phyloP scores from a whole-genome alignment of 2,329 filamentous ascomycete species.

The Fusarium decemcellulare region DNA sequence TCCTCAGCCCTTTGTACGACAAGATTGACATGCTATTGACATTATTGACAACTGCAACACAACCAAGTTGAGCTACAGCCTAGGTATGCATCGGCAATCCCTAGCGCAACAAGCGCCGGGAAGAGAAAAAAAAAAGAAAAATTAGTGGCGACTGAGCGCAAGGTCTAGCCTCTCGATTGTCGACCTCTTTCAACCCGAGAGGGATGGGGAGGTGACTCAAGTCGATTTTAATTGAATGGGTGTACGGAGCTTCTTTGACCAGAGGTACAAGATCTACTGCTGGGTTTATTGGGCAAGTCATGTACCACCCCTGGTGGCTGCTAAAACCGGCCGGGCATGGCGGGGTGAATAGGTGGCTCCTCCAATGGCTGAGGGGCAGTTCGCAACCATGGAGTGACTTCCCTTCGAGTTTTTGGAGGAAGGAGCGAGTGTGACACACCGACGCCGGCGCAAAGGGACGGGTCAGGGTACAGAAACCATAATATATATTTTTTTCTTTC shows the following conservation, averaged over 20 bases:
- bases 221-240: not conserved
- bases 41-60: not conserved
- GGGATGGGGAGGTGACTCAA: not conserved
- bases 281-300: slow-evolving; percentile 5
- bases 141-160: not conserved
- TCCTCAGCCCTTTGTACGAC: slow-evolving; percentile 20
- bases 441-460: slow-evolving; percentile 46
- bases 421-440: slow-evolving; percentile 40
- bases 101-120: not conserved
- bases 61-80: too few species aligned
- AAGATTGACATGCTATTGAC: slow-evolving; percentile 2
- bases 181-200: not conserved
- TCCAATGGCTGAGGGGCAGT: slow-evolving; percentile 44
- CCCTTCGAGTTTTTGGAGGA: slow-evolving; percentile 10
- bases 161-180: not conserved
- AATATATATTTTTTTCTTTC: slow-evolving; percentile 17
- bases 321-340: slow-evolving; percentile 30
- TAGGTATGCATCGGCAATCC: not conserved
- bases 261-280: slow-evolving; percentile 27
- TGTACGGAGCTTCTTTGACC: slow-evolving; percentile 7
- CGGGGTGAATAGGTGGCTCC: slow-evolving; percentile 21
- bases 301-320: slow-evolving; percentile 23
- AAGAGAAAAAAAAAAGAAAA: not conserved
- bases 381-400: slow-evolving; percentile 42
- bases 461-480: slow-evolving; percentile 37